A percentile compares a stretch with the other conserved stretches of the same genome.
phyloP scores from a whole-genome alignment of 257 asterid genomes.

The Eustoma russellianum region DNA sequence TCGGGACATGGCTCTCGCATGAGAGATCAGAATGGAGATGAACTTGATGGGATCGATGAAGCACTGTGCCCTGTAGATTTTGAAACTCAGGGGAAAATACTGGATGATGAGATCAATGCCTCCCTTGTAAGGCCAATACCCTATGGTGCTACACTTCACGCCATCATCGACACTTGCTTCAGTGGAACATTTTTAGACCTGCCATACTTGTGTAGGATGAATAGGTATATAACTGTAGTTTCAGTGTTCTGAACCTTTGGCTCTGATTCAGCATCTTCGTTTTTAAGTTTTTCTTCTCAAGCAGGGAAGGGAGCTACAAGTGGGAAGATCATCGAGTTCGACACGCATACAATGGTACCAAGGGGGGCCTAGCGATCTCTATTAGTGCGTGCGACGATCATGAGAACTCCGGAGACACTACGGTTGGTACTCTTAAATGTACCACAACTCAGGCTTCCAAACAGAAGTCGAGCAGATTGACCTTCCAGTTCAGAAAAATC shows the following conservation, averaged over 20 bases:
- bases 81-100: conserved; percentile 60
- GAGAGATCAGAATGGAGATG: conserved; percentile 59
- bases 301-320: conserved; percentile 45
- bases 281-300: conserved; percentile 1
- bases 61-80: conserved; percentile 66
- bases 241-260: neutral
- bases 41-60: conserved; percentile 72
- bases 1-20: conserved; percentile 75
- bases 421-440: conserved; percentile 29
- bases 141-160: conserved; percentile 62
- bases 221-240: conserved; percentile 29
- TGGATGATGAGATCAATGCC: conserved; percentile 73
- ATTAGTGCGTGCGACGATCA: conserved; percentile 83
- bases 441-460: neutral
- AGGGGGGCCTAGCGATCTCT: conserved; percentile 66
- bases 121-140: conserved; percentile 76
- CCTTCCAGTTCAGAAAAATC: too few species aligned
- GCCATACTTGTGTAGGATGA: conserved; percentile 47
- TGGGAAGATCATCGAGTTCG: conserved; percentile 65
- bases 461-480: too few species aligned
- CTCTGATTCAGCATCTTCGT: neutral
- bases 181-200: conserved; percentile 81
- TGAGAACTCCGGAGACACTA: conserved; percentile 72
- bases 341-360: conserved; percentile 33
- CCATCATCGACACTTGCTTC: conserved; percentile 76